phyloP scores from a whole-genome alignment of 441 rosid genomes.

The Dalechampia spathulata region DNA sequence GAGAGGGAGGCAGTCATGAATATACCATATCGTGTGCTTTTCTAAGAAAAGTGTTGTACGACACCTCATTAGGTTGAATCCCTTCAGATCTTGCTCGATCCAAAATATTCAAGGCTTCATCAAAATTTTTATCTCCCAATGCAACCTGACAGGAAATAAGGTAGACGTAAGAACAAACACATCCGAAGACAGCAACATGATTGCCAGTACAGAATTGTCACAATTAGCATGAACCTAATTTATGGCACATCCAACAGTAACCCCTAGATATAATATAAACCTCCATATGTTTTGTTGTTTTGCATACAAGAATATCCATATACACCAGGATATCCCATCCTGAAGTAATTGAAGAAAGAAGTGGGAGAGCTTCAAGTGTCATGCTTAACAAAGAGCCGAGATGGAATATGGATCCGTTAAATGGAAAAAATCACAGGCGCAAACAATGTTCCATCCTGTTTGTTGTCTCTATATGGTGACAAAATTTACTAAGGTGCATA shows the following conservation, averaged over 20 bases:
- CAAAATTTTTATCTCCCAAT: slow-evolving; percentile 39
- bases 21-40: slow-evolving; percentile 49
- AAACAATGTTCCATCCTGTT: neutral
- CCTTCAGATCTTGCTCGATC: slow-evolving; percentile 46
- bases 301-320: neutral
- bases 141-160: slow-evolving; percentile 36
- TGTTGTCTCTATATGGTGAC: neutral
- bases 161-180: slow-evolving; percentile 14
- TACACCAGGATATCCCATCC: neutral
- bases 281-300: neutral
- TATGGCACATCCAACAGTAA: neutral
- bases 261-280: neutral
- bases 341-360: too few species aligned
- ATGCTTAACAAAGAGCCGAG: too few species aligned
- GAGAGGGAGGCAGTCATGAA: neutral
- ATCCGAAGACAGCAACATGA: neutral
- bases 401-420: too few species aligned
- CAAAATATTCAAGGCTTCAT: slow-evolving; percentile 49
- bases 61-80: slow-evolving; percentile 36
- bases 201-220: neutral
- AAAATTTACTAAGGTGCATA: neutral
- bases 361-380: neutral
- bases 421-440: neutral
- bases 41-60: slow-evolving; percentile 55
- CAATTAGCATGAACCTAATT: neutral